Conservation (phyloP, 169 alveolate genomes). For the Plasmodium blacklocki region DNA sequence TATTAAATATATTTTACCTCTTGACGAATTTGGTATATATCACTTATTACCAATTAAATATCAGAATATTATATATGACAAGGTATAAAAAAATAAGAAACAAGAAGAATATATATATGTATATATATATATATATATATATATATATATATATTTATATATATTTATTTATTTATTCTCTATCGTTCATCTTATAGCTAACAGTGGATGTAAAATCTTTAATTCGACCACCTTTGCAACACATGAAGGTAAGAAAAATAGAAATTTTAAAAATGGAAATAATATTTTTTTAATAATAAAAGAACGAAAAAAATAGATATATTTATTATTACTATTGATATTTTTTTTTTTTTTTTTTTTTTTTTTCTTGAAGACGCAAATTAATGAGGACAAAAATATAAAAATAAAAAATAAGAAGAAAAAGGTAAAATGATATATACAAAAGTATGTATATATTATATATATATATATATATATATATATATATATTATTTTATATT, state of each 20-base stretch:
- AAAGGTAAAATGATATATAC: background rate
- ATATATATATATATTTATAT: background rate
- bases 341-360: background rate
- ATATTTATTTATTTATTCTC: background rate
- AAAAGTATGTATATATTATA: background rate
- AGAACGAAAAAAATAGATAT: too few species aligned
- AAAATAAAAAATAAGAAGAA: background rate
- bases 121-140: background rate
- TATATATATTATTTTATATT: background rate
- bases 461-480: background rate
- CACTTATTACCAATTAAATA: constrained; percentile 63
- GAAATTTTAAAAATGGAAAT: background rate
- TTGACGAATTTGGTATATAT: constrained; percentile 71
- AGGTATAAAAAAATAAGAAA: constrained; percentile 11
- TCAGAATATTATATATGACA: constrained; percentile 39
- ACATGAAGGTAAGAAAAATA: constrained; percentile 28
- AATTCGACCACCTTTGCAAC: constrained; percentile 34
- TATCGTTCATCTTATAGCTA: constrained; percentile 31
- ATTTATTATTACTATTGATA: too few species aligned
- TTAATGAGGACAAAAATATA: background rate
- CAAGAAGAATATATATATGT: background rate
- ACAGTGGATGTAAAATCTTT: constrained; percentile 36
- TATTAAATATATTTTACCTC: constrained; percentile 47
- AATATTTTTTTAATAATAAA: too few species aligned
- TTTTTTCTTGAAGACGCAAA: background rate